Base-by-base conservation (phyloP, 768 basidiomycete species). In the Tubosaeta brunneosetosa region DNA sequence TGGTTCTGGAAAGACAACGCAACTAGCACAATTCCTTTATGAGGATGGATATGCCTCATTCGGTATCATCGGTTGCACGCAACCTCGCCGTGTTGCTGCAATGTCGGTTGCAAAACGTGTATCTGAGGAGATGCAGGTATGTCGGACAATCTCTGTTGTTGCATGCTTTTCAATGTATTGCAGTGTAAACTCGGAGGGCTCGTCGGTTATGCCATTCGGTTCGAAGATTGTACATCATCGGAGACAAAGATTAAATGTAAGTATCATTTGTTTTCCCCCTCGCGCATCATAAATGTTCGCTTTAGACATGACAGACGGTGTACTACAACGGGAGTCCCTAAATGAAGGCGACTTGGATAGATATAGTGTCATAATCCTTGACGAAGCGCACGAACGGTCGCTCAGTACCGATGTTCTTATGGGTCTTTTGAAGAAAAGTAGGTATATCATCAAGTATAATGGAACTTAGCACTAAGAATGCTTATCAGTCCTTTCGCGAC, bases 31-130 rank as follows among this genome's bases (percentile, higher is more conserved):
- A 65, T 99, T 93, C 72, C 69, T 99, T 55, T 91, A 97, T 65
- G 97, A 99, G 67, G 97, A 99, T 56, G 97, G 97, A 0, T 99
- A 95, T 69, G 91, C 94, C 59, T 67, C 80, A 4, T 80, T 85
- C 71, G 95, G 95, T 16, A 78, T 98, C 40, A 84, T 99, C 46
- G 95, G 95, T 11, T 99, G 97, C 65, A 99, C 97, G 0, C 97
- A 99, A 66, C 97, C 97, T 45, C 83, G 97, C 61, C 94, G 97
- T 74, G 97, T 99, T 27, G 97, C 97, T 42, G 97, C 97, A 14
- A 98, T 99, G 97, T 94, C 91, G 10, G 97, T 98, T 7, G 97
- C 97, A n/a, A 98, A 99, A 74, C 94, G 97, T 70, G 97, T 99
- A 52, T 94, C 92, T 64, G 97, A 99, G 66, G 97, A 99, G 73